Percentiles rank a stretch among this genome's conserved stretches.
These are phyloP conservation scores for Dunaliella primolecta DNA, from an alignment of 139 green algal genomes.

Conservation along the genomic window DNA sequence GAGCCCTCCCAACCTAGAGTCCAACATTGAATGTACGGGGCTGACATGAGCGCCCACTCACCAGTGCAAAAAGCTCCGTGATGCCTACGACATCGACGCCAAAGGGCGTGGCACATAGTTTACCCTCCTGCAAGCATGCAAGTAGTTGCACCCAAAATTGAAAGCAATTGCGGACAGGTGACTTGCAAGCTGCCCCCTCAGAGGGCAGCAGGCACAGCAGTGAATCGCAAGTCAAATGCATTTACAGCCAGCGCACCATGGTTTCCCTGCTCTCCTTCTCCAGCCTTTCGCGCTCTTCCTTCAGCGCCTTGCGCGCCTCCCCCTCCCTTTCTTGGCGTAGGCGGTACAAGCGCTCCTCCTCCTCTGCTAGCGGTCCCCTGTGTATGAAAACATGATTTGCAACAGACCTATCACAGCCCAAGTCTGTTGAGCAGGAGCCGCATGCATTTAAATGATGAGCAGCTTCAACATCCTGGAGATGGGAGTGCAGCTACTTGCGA, in stretches of 20 bases:
- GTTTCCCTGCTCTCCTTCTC: conserved; percentile 46
- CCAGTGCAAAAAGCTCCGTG: conserved; percentile 83
- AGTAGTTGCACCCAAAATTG: too few species aligned
- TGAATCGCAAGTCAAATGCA: too few species aligned
- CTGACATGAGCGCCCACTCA: conserved; percentile 63
- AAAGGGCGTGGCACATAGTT: conserved; percentile 93
- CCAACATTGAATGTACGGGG: too few species aligned
- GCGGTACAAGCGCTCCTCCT: conserved; percentile 67
- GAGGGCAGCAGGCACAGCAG: too few species aligned
- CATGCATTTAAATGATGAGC: too few species aligned
- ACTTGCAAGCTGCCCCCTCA: too few species aligned
- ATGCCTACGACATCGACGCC: conserved; percentile 96
- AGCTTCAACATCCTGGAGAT: too few species aligned
- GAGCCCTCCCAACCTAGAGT: too few species aligned
- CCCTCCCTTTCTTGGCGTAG: conserved; percentile 67
- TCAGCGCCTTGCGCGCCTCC: conserved; percentile 42
- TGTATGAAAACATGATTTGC: background rate
- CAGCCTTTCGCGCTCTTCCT: conserved; percentile 40
- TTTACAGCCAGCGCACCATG: background rate
- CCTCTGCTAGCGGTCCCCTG: conserved; percentile 63
- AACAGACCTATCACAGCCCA: too few species aligned
- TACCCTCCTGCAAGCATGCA: conserved; percentile 41
- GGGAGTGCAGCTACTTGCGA: too few species aligned
- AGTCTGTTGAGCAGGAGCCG: too few species aligned
- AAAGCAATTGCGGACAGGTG: too few species aligned